Base-by-base conservation (phyloP, 2,329 filamentous ascomycete genomes). In the Myotisia sp. region DNA sequence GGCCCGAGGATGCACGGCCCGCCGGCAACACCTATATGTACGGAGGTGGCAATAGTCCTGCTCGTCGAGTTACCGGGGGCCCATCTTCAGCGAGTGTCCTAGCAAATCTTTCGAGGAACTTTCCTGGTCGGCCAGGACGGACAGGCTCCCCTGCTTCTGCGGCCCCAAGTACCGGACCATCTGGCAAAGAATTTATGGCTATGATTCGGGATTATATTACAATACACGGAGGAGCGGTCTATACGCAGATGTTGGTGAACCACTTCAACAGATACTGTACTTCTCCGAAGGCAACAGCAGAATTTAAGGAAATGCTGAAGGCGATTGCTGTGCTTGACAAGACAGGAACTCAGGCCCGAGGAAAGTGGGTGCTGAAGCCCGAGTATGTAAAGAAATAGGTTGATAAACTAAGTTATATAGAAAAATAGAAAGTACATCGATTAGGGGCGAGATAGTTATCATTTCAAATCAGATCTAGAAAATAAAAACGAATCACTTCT, bases 241-340 rank as follows among this genome's bases (percentile, higher is more conserved):
- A 82, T 4, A 86, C 80, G 26, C 84, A 92, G 60, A 77, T 84
- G 65, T 59, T 94, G 28, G 79, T 93, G 16, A 81, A 92, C 48
- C 84, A 93, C 49, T 95, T 94, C 56, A 83, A 86, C 55, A 72
- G 73, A 9, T 80, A 76, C 48, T 92, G 84, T 51, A 71, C 69
- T 14, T 80, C 74, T 27, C 58, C 67, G 17, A 70, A 73, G 41
- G 71, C 81, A 40, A 78, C 76, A 33, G 71, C 74, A 12, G 79
- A 85, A 53, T 95, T 95, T 53, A 87, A 85, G 58, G 67, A 71
- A 47, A 84, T 84, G 46, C 60, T 95, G 36, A 76, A 80, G 46
- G 67, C 67, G 41, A 79, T 93, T 47, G 87, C 87, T 1, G 70
- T 64, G 35, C 57, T 92, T 52, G 71, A 83, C 49, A 66, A 61